Evolutionary conservation across 495 filamentous ascomycete species (phyloP).

Genomic region (Aspergillus haitiensis): DNA sequence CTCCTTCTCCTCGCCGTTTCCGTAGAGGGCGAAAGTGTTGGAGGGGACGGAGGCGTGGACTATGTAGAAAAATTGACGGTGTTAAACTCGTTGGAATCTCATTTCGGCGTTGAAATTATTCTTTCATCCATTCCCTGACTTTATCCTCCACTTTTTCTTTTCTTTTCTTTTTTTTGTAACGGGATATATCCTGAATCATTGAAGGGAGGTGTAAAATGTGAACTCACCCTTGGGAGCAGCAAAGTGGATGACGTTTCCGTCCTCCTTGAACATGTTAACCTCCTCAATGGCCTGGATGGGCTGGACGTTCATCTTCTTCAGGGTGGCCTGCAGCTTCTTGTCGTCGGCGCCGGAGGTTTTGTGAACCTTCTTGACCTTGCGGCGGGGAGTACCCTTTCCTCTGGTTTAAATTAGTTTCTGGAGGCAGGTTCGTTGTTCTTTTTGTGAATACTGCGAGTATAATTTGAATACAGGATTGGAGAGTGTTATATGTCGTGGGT

Average conservation of each 20-base stretch:
- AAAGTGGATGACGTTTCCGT: slow-evolving; percentile 99
- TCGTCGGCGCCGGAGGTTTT: slow-evolving; percentile 89
- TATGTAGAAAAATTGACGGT: slow-evolving; percentile 33
- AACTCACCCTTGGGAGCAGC: slow-evolving; percentile 87
- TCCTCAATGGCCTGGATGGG: slow-evolving; percentile 99
- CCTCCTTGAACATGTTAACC: slow-evolving; percentile 99
- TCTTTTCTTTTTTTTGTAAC: too few relatives aligned
- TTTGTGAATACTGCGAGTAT: too few relatives aligned
- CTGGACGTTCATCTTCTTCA: slow-evolving; percentile 96
- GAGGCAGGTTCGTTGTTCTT: slow-evolving; percentile 1
- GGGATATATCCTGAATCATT: too few relatives aligned
- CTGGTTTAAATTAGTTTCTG: slow-evolving; percentile 43
- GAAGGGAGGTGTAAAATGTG: neutral
- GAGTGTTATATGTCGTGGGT: slow-evolving; percentile 3
- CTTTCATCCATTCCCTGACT: too few relatives aligned
- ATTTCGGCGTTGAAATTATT: neutral
- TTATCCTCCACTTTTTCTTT: too few relatives aligned
- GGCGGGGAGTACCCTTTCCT: slow-evolving; percentile 96
- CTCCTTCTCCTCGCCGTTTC: slow-evolving; percentile 98
- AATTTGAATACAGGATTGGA: too few relatives aligned
- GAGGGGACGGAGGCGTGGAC: slow-evolving; percentile 94
- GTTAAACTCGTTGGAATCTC: neutral
- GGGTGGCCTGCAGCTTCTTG: slow-evolving; percentile 95
- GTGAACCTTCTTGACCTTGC: slow-evolving; percentile 97
- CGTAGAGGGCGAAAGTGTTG: slow-evolving; percentile 99